phyloP scores from a whole-genome alignment of 208 protist species.

The Phytomonas sp. region DNA sequence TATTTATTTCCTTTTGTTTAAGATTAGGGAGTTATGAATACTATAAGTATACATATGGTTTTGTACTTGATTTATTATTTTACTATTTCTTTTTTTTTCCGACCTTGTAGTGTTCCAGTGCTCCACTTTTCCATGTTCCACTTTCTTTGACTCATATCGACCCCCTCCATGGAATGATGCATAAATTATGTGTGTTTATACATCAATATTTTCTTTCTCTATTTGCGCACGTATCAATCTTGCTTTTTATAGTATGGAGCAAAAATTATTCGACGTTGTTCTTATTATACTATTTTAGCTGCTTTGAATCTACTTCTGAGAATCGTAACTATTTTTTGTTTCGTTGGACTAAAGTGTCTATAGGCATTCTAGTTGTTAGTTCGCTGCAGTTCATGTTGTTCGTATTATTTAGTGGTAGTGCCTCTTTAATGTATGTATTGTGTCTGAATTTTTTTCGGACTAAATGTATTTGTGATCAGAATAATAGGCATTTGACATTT shows the following conservation, averaged over 20 bases:
- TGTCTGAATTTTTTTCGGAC: background rate
- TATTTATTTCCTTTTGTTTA: background rate
- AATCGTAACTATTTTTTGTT: background rate
- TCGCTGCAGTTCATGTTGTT: background rate
- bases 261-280: background rate
- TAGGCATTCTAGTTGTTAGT: background rate
- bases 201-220: background rate
- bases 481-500: background rate
- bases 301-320: background rate
- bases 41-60: background rate
- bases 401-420: background rate
- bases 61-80: background rate
- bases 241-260: background rate
- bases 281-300: background rate
- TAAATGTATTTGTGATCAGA: background rate
- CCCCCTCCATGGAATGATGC: background rate
- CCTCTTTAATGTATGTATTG: background rate
- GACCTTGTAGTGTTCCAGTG: background rate
- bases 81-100: slow-evolving; percentile 1
- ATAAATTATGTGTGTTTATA: background rate
- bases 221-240: background rate
- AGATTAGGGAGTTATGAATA: background rate
- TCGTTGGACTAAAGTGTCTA: background rate
- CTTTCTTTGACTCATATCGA: background rate
- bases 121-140: background rate